phyloP scores from a whole-genome alignment of 257 asterid species.

The Leptodermis oblonga region DNA sequence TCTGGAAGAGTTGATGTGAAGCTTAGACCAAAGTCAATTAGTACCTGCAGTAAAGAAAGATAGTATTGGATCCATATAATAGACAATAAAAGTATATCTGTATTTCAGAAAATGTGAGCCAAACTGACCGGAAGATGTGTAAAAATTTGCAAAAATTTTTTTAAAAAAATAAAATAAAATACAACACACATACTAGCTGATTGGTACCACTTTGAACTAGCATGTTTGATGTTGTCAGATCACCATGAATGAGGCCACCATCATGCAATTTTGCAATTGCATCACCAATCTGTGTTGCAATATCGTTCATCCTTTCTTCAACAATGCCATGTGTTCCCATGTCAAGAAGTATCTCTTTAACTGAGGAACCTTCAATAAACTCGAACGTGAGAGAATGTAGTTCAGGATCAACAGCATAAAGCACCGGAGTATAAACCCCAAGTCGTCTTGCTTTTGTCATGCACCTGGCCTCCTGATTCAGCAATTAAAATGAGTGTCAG shows the following conservation, averaged over 20 bases:
- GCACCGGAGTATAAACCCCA: constrained; percentile 80
- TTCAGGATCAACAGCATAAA: constrained; percentile 73
- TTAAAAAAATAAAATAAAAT: constrained; percentile 11
- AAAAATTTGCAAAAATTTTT: too few relatives aligned
- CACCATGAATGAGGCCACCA: constrained; percentile 94
- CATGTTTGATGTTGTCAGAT: constrained; percentile 97
- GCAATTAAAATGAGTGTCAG: constrained; percentile 14
- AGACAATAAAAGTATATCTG: not conserved
- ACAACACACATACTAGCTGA: constrained; percentile 54
- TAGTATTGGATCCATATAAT: not conserved
- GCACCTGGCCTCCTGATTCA: constrained; percentile 89
- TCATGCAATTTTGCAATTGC: constrained; percentile 84
- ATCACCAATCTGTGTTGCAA: constrained; percentile 77
- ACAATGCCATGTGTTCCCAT: constrained; percentile 62
- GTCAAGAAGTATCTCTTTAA: constrained; percentile 73
- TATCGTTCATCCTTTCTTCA: constrained; percentile 62
- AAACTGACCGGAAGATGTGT: not conserved
- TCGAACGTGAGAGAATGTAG: constrained; percentile 68
- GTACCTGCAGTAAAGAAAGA: constrained; percentile 38
- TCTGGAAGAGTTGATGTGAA: constrained; percentile 91
- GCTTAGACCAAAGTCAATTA: constrained; percentile 95
- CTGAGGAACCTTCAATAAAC: constrained; percentile 76
- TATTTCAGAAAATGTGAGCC: not conserved
- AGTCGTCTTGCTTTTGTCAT: constrained; percentile 86
- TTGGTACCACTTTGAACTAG: constrained; percentile 49